Evolutionary conservation across 305 asterid species (phyloP).

Genomic region (Coffea humblotiana): DNA sequence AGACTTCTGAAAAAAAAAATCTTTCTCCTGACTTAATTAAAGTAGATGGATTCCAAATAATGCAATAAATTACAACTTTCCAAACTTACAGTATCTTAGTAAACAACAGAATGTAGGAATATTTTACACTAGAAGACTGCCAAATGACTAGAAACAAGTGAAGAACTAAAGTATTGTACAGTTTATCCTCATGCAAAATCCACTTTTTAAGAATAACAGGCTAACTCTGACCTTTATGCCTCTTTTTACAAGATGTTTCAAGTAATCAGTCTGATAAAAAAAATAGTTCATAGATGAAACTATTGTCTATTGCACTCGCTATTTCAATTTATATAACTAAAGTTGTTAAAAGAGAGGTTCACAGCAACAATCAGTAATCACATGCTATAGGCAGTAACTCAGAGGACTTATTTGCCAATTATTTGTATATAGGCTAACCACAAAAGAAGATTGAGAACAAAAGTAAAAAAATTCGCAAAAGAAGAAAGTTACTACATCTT

Average conservation of each 20-base stretch:
- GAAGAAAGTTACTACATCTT: not conserved
- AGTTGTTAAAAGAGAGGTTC: not conserved
- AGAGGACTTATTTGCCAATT: not conserved
- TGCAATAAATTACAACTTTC: not conserved
- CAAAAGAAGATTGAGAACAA: not conserved
- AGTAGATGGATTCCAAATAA: too few species aligned
- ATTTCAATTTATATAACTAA: not conserved
- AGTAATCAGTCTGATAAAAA: not conserved
- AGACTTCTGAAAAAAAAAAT: not conserved
- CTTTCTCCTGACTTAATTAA: not conserved
- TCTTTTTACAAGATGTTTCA: not conserved
- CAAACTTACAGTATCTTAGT: not conserved
- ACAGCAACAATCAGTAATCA: not conserved
- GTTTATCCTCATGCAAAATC: not conserved
- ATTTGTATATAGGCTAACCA: too few species aligned
- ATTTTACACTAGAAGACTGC: not conserved
- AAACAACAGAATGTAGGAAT: not conserved
- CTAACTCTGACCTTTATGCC: not conserved
- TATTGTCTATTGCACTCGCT: too few species aligned
- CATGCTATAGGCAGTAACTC: not conserved
- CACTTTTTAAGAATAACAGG: not conserved
- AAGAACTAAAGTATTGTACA: not conserved
- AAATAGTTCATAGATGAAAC: not conserved
- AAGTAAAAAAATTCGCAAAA: not conserved
- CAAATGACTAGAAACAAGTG: not conserved